phyloP scores from a whole-genome alignment of 2,329 filamentous ascomycete genomes.

The Talaromyces verruculosus region DNA sequence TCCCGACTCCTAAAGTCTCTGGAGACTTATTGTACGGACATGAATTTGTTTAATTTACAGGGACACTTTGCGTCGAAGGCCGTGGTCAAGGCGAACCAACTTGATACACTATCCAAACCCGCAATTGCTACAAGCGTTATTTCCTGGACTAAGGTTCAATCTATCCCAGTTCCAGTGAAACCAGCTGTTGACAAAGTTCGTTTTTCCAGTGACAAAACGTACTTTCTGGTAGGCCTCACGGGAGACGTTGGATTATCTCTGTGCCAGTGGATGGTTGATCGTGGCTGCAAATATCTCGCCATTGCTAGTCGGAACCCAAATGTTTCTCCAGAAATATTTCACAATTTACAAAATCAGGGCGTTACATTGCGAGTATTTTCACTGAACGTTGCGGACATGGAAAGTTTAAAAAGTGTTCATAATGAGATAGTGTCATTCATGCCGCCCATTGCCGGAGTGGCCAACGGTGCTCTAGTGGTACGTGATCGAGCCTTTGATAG shows the following conservation, averaged over 20 bases:
- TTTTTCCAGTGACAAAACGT: conserved; percentile 32
- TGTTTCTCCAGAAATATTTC: conserved; percentile 19
- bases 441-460: conserved; percentile 39
- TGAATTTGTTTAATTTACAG: background rate
- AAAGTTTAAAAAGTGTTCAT: background rate
- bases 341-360: background rate
- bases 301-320: conserved; percentile 35
- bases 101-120: background rate
- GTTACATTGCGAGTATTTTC: background rate
- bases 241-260: conserved; percentile 35
- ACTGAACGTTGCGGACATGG: conserved; percentile 9
- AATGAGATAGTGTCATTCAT: conserved; percentile 3
- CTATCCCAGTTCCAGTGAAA: background rate
- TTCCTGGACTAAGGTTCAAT: background rate
- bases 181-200: conserved; percentile 12
- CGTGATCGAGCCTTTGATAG: conserved; percentile 36
- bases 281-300: conserved; percentile 32
- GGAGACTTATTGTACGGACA: background rate
- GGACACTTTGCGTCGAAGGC: background rate
- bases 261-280: conserved; percentile 33
- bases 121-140: conserved; percentile 4
- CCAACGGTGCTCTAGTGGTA: conserved; percentile 42
- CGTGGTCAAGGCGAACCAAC: background rate
- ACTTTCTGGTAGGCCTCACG: conserved; percentile 33
- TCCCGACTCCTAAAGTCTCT: background rate